These are phyloP conservation scores for Herpetomonas samuelpessoai DNA, from an alignment of 208 protist species.

Conservation along the genomic window DNA sequence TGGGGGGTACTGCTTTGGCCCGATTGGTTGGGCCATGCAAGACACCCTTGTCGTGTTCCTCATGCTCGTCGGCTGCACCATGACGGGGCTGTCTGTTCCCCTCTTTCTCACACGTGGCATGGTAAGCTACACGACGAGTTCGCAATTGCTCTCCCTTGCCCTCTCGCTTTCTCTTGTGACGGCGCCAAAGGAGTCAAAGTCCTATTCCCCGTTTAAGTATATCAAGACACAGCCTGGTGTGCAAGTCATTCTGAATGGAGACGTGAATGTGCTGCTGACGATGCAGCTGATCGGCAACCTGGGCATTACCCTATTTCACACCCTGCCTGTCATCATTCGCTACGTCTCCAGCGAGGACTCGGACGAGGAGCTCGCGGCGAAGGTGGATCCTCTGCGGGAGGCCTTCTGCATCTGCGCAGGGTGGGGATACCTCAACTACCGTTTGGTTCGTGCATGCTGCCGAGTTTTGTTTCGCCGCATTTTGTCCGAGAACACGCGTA, in stretches of 20 bases:
- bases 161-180: slow-evolving; percentile 55
- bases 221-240: slow-evolving; percentile 34
- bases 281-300: slow-evolving; percentile 67
- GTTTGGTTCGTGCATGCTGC: slow-evolving; percentile 34
- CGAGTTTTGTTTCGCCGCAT: slow-evolving; percentile 30
- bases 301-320: slow-evolving; percentile 61
- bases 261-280: slow-evolving; percentile 74
- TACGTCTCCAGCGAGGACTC: slow-evolving; percentile 37
- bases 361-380: slow-evolving; percentile 9
- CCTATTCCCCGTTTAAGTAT: slow-evolving; percentile 20
- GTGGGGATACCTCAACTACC: slow-evolving; percentile 56
- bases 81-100: slow-evolving; percentile 64
- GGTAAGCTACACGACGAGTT: slow-evolving; percentile 73
- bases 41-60: slow-evolving; percentile 56
- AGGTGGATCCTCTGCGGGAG: slow-evolving; percentile 54
- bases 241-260: slow-evolving; percentile 44
- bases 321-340: slow-evolving; percentile 59
- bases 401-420: slow-evolving; percentile 70
- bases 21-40: slow-evolving; percentile 71
- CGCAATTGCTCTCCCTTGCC: slow-evolving; percentile 68
- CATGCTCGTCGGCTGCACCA: slow-evolving; percentile 53
- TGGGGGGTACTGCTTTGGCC: slow-evolving; percentile 69
- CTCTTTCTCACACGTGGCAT: slow-evolving; percentile 82
- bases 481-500: slow-evolving; percentile 20
- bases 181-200: slow-evolving; percentile 20